Conservation (phyloP, 306 rosid species). For the Citrullus mucosospermus region DNA sequence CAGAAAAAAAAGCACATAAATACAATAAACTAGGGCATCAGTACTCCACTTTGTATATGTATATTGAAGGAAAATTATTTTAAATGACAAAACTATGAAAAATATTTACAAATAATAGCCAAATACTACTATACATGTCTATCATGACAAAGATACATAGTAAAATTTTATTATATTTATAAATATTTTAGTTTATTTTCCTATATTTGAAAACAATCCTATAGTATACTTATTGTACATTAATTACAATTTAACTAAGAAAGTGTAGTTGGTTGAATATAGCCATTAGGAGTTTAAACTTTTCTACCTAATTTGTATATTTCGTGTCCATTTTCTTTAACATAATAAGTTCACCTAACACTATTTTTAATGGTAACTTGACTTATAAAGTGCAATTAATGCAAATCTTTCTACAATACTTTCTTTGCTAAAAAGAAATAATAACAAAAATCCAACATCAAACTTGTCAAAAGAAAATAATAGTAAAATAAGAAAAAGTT, state of each 20-base stretch:
- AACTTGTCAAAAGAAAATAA: neutral
- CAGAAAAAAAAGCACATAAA: no score
- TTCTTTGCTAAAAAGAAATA: neutral
- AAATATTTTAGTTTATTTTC: no score
- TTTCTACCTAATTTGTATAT: neutral
- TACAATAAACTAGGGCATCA: no score
- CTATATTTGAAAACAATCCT: no score
- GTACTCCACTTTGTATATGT: neutral
- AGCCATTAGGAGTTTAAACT: neutral
- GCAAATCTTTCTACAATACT: neutral
- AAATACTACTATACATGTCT: no score
- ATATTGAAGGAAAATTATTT: no score
- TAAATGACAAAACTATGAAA: no score
- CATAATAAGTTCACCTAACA: neutral
- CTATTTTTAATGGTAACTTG: neutral
- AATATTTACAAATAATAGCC: no score
- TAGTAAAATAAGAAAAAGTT: neutral
- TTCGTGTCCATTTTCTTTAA: neutral
- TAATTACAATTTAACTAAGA: neutral
- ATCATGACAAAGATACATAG: no score
- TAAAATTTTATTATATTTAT: no score
- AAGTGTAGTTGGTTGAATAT: neutral
- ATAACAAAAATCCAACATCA: neutral
- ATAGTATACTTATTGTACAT: no score
- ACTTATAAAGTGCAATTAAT: neutral